Evolutionary conservation across 1,139 yeast genomes (phyloP).

Genomic region (Barnettozyma hawaiiensis): DNA sequence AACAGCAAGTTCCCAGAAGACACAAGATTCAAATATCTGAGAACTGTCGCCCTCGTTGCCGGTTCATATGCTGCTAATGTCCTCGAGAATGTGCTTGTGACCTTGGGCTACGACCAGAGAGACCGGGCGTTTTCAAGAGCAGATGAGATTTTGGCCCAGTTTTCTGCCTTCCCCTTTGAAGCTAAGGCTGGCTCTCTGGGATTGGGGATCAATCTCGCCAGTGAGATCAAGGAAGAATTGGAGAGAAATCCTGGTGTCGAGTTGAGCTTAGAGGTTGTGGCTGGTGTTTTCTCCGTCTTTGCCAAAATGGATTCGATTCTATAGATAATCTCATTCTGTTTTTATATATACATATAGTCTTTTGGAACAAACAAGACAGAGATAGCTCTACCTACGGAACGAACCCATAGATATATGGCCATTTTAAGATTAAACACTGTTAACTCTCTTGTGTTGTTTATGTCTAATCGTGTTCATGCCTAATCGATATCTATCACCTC

Average conservation of each 20-base stretch:
- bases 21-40: constrained; percentile 62
- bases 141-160: constrained; percentile 80
- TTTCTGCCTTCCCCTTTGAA: constrained; percentile 81
- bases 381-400: too few relatives aligned
- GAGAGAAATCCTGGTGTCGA: constrained; percentile 52
- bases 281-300: constrained; percentile 65
- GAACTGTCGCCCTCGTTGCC: constrained; percentile 78
- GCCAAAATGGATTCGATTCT: constrained; percentile 43
- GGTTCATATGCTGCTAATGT: constrained; percentile 96
- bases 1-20: constrained; percentile 62
- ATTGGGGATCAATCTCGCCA: constrained; percentile 69
- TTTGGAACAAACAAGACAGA: too few relatives aligned
- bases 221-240: constrained; percentile 63
- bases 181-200: constrained; percentile 57
- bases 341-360: too few relatives aligned
- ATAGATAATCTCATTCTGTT: constrained; percentile 15
- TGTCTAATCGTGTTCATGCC: not conserved
- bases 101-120: constrained; percentile 79
- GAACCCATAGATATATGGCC: too few relatives aligned
- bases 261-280: constrained; percentile 78
- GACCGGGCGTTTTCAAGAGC: constrained; percentile 93
- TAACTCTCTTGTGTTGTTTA: not conserved
- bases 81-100: constrained; percentile 78
- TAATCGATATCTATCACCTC: not conserved
- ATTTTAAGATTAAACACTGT: too few relatives aligned